Percentiles rank a stretch among this genome's conserved stretches.
phyloP scores from a whole-genome alignment of 2,329 filamentous ascomycete genomes.

The Plectosphaerella cucumerina region DNA sequence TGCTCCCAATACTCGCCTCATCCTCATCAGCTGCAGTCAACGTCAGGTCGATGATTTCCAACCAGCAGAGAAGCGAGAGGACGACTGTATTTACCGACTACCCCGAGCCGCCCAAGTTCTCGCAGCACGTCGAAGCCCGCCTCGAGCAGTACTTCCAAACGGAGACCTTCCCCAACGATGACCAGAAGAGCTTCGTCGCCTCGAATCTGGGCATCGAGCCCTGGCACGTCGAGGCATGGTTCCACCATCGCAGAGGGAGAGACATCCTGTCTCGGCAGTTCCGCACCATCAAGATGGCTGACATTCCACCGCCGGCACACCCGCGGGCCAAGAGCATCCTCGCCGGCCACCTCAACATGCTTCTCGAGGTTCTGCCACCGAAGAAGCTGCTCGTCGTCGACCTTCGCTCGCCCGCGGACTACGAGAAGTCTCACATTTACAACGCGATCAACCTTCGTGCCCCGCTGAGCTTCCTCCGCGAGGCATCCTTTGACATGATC shows the following conservation, averaged over 20 bases:
- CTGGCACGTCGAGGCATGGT: conserved; percentile 48
- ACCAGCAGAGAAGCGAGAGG: conserved; percentile 37
- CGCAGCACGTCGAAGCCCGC: conserved; percentile 43
- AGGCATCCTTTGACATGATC: conserved; percentile 45
- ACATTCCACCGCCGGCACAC: conserved; percentile 20
- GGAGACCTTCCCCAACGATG: conserved; percentile 43
- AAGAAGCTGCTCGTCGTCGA: conserved; percentile 45
- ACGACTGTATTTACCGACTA: conserved; percentile 33
- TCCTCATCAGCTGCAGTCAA: conserved; percentile 18
- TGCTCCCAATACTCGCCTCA: not conserved
- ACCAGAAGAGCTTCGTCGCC: conserved; percentile 47
- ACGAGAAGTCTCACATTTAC: conserved; percentile 46
- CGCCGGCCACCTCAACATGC: conserved; percentile 43
- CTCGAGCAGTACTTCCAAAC: conserved; percentile 50
- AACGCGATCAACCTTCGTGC: conserved; percentile 48
- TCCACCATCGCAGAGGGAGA: conserved; percentile 47
- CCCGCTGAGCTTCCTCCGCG: conserved; percentile 43
- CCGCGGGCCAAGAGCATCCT: conserved; percentile 42
- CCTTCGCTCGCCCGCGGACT: conserved; percentile 41
- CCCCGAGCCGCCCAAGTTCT: conserved; percentile 39
- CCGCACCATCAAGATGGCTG: conserved; percentile 37
- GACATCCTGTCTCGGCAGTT: conserved; percentile 41
- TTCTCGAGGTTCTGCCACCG: conserved; percentile 45
- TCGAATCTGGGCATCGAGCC: conserved; percentile 50
- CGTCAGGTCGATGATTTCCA: conserved; percentile 37